phyloP scores from a whole-genome alignment of 148 eudicot species.

The Dysphania ambrosioides region DNA sequence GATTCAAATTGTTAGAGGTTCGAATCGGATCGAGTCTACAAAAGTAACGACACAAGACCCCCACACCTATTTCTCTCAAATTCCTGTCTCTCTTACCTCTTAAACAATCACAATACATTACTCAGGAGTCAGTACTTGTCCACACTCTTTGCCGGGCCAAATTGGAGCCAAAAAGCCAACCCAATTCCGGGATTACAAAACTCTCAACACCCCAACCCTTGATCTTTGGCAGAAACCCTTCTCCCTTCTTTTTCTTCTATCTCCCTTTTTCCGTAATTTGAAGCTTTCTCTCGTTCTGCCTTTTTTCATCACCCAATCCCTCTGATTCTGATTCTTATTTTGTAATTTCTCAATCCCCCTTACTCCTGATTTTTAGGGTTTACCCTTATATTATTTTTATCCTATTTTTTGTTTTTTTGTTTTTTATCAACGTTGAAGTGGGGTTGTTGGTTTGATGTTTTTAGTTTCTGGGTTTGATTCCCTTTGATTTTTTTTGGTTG shows the following conservation, averaged over 20 bases:
- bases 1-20: too few species aligned
- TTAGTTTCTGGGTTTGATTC: neutral
- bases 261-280: too few species aligned
- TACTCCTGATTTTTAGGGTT: too few species aligned
- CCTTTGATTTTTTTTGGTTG: neutral
- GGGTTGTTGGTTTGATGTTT: neutral
- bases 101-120: neutral
- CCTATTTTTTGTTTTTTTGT: too few species aligned
- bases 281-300: too few species aligned
- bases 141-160: neutral
- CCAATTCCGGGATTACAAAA: neutral
- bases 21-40: too few species aligned
- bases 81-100: neutral
- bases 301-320: too few species aligned
- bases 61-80: neutral
- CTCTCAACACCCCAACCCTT: neutral
- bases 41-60: too few species aligned
- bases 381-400: too few species aligned
- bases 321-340: neutral
- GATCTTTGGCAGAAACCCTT: neutral
- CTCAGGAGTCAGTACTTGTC: conserved; percentile 3
- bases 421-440: neutral
- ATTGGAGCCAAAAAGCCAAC: neutral
- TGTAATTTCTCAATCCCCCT: too few species aligned
- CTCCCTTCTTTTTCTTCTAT: neutral